Base-by-base conservation (phyloP, 148 eudicot genomes). In the Rhododendron griersonianum region DNA sequence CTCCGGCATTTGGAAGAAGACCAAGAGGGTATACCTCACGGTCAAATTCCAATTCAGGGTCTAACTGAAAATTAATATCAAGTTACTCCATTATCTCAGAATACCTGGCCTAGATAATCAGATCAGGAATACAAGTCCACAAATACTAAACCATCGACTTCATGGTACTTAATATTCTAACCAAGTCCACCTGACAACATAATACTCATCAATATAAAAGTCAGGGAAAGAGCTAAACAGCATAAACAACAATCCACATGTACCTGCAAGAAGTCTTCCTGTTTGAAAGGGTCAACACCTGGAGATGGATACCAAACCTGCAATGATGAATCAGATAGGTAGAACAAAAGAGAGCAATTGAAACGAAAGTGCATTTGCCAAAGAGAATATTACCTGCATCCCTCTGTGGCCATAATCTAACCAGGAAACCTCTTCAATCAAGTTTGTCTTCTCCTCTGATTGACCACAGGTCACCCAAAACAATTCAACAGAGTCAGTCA, bases 231-330 rank as follows among this genome's bases (percentile, higher is more conserved):
- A n/a, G 25, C 45, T 81, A 37, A 41, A 82, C 33, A 37, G 48
- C 50, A 39, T 81, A 63, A 39, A 82, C 33, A 57, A 35, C 33
- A 80, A 82, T 57, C 69, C 53, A 74, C 80, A 71, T 69, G 83
- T 94, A 97, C 99, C 98, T 97, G 99, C 93, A 97, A 93, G 89
- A 97, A 97, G 85, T 95, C 99, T 89, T 97, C 99, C 91, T 97
- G 99, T 93, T 97, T 93, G 91, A 93, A 97, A 87, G 95, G 93
- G 28, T 97, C 94, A 81, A 88, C 93, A 87, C 96, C 99, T 87
- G 91, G 92, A 91, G 98, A 94, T 85, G 99, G 99, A 92, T 95
- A 95, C 99, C 99, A 97, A 85, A 97, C 99, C 99, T 97, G 95
- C 73, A 91, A 90, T 67, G 82, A 88, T 89, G 84, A 93, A 92